Base-by-base conservation (phyloP, 1,139 yeast species). In the Yamadazyma blattariae region DNA sequence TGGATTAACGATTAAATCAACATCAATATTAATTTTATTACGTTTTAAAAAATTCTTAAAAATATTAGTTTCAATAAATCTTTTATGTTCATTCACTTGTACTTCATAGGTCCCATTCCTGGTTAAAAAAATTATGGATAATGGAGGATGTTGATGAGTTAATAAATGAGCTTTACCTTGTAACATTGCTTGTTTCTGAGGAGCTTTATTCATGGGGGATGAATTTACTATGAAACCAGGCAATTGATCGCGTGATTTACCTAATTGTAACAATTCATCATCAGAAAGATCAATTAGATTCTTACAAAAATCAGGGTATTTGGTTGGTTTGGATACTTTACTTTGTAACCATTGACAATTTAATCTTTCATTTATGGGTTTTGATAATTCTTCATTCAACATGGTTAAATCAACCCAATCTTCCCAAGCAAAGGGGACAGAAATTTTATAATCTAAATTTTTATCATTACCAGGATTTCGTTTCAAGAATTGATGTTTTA, bases 341-440 rank as follows among this genome's bases (percentile, higher is more conserved):
- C 33, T 16, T n/a, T 34, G 31, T 22, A 46, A 30, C 48, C 48
- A 35, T 33, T 37, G 33, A 42, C 50, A 46, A 8, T 17, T 30
- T 25, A 39, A 38, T 33, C 59, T 40, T 17, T 44, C 35, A 5
- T 29, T 33, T 6, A 52, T 15, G 1, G 57, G 52, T 15, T 35
- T 23, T 3, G 35, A 30, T 32, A 58, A 42, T 19, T 38, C 46
- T 8, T 41, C 46, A 36, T 57, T 50, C 22, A 51, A 34, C 21
- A 35, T 33, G 2, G 52, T 46, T 27, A 57, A 47, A 37, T 57
- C 60, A 3, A 51, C 40, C 64, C 64, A 59, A 37, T 59, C 64
- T 2, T 45, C 48, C 64, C 64, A 59, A 33, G 53, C 49, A 34
- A 59, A 59, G 1, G 64, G 63, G 1, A 59, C 53, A 2, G 42